These are phyloP conservation scores for Carex arenaria DNA, from an alignment of 202 grass and related monocot species.

Conservation along the genomic window DNA sequence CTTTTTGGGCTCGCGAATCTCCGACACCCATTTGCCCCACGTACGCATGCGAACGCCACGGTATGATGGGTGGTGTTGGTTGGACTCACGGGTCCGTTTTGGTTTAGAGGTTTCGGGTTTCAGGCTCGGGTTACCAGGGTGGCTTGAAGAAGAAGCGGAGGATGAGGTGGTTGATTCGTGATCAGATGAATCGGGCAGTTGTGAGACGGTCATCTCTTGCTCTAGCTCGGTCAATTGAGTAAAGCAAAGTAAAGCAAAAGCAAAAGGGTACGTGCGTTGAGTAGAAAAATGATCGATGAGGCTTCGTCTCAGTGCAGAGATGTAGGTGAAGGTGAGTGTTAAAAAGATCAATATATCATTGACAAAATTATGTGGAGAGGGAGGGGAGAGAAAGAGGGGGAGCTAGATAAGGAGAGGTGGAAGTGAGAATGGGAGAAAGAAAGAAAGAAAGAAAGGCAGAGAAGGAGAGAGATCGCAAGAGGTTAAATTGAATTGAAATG, in stretches of 20 bases:
- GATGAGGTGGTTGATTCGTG: constrained; percentile 17
- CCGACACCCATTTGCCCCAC: constrained; percentile 83
- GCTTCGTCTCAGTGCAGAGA: neutral
- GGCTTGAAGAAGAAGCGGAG: neutral
- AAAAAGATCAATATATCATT: neutral
- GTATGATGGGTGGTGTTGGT: constrained; percentile 31
- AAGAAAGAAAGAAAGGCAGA: neutral
- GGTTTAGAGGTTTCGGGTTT: neutral
- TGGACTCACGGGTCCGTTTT: constrained; percentile 4
- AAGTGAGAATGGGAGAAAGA: neutral
- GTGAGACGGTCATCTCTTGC: neutral
- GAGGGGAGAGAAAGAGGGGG: neutral
- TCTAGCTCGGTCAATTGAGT: neutral
- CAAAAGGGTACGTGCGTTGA: neutral
- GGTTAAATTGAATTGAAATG: neutral
- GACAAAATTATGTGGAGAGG: neutral
- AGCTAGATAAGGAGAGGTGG: neutral
- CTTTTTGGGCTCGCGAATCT: constrained; percentile 84
- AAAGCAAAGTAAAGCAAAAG: neutral
- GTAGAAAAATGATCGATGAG: neutral
- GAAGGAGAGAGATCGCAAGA: neutral
- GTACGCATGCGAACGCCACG: constrained; percentile 67
- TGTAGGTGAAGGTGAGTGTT: neutral
- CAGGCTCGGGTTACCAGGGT: neutral
- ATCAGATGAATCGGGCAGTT: constrained; percentile 1